Evolutionary conservation across 805 yeast genomes (phyloP), one percentile per base, ranked within the genome.

Genomic region (Lipomyces kockii): DNA sequence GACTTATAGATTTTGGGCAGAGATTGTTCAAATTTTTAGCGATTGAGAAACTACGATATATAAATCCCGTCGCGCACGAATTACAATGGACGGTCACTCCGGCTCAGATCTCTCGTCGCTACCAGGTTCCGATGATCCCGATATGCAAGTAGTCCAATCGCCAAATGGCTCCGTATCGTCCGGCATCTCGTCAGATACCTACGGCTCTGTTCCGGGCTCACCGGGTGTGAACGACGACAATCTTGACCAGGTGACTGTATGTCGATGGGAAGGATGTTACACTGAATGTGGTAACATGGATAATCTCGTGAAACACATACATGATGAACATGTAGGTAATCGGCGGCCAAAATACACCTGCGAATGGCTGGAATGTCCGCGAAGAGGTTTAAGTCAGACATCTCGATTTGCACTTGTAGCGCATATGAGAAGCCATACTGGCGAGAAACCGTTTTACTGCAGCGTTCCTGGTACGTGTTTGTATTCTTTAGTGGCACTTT

Each of bases 371-470:
- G 83, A 81, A 9, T 89, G 93, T 74, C 76, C 83, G 14, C 71
- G 86, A 17, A 80, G 78, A 62, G 89, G 87, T 4, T 75, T 83
- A 1, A 79, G 79, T 34, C 87, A 84, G 73, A 86, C 85, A 17
- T 83, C 86, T 11, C 74, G 87, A 60, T 84, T 84, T 76, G 88
- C 89, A 0, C 79, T 89, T 39, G 80, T 87, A 0, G 81, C 89
- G 0, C 94, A 89, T 74, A 79, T 88, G 71, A 76, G 91, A 64
- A 81, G 85, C 1, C 94, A 89, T 75, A 85, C 89, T 0, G 87
- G 89, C 1, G 90, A 88, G 72, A 83, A 83, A 72, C 91, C 91
- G 46, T 87, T 84, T 71, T 84, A 81, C 72, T 89, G 94, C 75
- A 81, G 84, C 0, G 79, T 88, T 14, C 90, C 71, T 46, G 70